Evolutionary conservation across 1,284 basidiomycete genomes (phyloP).

Genomic region (Ceratobasidium sp.): DNA sequence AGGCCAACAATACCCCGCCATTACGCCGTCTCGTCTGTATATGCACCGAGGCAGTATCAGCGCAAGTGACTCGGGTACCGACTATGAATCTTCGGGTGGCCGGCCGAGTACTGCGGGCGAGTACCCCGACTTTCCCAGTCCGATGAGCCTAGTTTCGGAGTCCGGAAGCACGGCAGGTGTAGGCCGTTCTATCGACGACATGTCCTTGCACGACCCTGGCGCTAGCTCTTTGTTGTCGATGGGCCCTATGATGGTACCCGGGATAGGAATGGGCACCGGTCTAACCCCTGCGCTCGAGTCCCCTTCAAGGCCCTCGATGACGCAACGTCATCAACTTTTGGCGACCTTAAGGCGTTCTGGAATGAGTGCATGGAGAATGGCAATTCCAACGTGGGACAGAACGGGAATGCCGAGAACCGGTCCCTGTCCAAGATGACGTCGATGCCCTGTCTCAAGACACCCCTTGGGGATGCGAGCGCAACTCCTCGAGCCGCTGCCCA

Average conservation of each 20-base stretch:
- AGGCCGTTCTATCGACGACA: conserved; percentile 23
- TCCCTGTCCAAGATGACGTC: conserved; percentile 38
- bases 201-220: conserved; percentile 31
- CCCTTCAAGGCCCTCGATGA: conserved; percentile 32
- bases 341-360: conserved; percentile 71
- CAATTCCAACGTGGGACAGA: conserved; percentile 24
- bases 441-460: conserved; percentile 41
- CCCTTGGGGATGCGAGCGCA: conserved; percentile 5
- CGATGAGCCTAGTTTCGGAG: conserved; percentile 27
- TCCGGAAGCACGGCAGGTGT: conserved; percentile 5
- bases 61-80: conserved; percentile 29
- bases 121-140: conserved; percentile 33
- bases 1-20: conserved; percentile 28
- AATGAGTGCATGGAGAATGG: conserved; percentile 62
- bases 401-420: conserved; percentile 31
- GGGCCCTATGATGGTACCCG: conserved; percentile 25
- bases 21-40: conserved; percentile 12
- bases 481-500: conserved; percentile 21
- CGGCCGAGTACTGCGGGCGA: conserved; percentile 18
- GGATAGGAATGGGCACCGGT: conserved; percentile 22
- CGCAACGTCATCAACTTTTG: conserved; percentile 35
- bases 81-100: conserved; percentile 23
- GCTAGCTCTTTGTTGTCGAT: conserved; percentile 14
- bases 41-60: conserved; percentile 35
- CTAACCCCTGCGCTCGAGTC: conserved; percentile 22